Evolutionary conservation across 768 basidiomycete genomes (phyloP).

Genomic region (Gloeopeniophorella convolvens): DNA sequence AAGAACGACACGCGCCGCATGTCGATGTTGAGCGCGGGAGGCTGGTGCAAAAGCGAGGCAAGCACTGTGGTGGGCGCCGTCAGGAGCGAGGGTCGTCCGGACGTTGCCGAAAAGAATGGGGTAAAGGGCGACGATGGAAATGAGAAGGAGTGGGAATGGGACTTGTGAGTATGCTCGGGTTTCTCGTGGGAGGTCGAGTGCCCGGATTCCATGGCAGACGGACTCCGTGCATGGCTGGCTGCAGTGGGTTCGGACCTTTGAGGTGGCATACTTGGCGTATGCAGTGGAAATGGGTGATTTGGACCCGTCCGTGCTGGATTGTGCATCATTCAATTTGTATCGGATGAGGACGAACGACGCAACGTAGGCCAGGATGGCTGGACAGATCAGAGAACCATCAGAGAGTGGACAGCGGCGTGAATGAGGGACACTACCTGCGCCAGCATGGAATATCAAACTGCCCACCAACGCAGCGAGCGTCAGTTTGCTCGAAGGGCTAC

Average conservation of each 20-base stretch:
- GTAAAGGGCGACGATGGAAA: background rate
- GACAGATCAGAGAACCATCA: background rate
- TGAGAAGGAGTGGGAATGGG: too few relatives aligned
- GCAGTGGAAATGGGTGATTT: background rate
- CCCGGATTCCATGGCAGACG: slow-evolving; percentile 10
- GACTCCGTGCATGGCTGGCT: background rate
- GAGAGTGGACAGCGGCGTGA: background rate
- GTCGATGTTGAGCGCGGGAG: slow-evolving; percentile 14
- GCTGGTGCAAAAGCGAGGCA: slow-evolving; percentile 5
- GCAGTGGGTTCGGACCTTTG: background rate
- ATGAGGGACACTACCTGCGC: slow-evolving; percentile 1
- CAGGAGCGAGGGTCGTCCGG: background rate
- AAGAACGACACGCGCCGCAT: slow-evolving; percentile 4
- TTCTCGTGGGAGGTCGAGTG: background rate
- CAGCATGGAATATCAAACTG: slow-evolving; percentile 15
- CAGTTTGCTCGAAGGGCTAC: background rate
- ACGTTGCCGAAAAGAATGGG: background rate
- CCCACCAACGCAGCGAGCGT: slow-evolving; percentile 12
- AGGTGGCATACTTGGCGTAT: slow-evolving; percentile 1
- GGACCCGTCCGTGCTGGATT: background rate
- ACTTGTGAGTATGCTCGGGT: background rate
- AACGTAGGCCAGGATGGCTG: slow-evolving; percentile 17
- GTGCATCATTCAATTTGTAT: slow-evolving; percentile 1
- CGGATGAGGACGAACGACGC: slow-evolving; percentile 15
- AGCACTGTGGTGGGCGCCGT: background rate